Evolutionary conservation across 768 basidiomycete genomes (phyloP), one percentile per base, ranked within the genome.

Genomic region (Boletus fagicola): DNA sequence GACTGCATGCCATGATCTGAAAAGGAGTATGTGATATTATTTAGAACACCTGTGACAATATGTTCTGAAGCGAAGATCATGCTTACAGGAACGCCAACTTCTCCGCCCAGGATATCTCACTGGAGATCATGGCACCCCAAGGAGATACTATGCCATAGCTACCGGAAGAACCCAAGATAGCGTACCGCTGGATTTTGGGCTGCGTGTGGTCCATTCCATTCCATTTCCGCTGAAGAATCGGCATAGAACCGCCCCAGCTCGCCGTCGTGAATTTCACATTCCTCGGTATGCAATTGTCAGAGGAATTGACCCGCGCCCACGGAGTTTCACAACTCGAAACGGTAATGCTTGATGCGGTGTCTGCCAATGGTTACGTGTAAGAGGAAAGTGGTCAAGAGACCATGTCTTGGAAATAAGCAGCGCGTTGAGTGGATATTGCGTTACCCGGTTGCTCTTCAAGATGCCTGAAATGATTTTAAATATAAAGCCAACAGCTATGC

Each of bases 401-500:
- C 30, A 30, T 30, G 30, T 30, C 30, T 30, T 30, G 30, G 30
- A 30, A 30, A 30, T 30, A 30, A 30, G 30, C 8, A 9, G 30
- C 30, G 30, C 30, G 9, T 30, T 30, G 30, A 30, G 8, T 8
- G 9, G 30, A 30, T 9, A 30, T 30, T 30, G 30, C 30, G 9
- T 30, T 30, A 9, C 30, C 30, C 7, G 30, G 9, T 30, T 30
- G 8, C 30, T 30, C 30, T 30, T 30, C 30, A 30, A 30, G 30
- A 30, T 1, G 30, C 30, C 30, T 30, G 9, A 9, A 30, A 30
- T 2, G 0, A 30, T 2, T 30, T 30, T 9, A 8, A 30, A 2
- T 62, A 62, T 45, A 62, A 56, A 22, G 7, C 38, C 20, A 26
- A 18, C 22, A 49, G 30, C 30, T 30, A 30, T 30, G 30, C 30